phyloP scores from a whole-genome alignment of 129 eudicot species.

The Pulicaria dysenterica region DNA sequence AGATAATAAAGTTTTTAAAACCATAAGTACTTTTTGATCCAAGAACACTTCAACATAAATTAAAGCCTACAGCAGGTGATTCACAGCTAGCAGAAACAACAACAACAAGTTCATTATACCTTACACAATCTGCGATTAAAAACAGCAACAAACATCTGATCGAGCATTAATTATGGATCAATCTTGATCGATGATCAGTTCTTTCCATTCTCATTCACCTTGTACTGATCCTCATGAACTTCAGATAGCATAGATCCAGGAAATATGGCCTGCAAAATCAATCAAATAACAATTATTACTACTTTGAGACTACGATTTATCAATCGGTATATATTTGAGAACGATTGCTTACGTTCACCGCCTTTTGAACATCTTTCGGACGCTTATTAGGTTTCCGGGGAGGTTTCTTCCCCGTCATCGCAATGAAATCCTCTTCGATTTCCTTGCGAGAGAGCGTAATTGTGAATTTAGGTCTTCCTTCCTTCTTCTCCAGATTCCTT shows the following conservation, averaged over 20 bases:
- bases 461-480: slow-evolving; percentile 58
- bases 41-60: too few relatives aligned
- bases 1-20: neutral
- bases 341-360: slow-evolving; percentile 47
- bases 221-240: slow-evolving; percentile 64
- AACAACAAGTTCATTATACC: slow-evolving; percentile 24
- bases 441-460: slow-evolving; percentile 49
- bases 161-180: neutral
- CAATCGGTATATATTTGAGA: neutral
- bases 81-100: slow-evolving; percentile 15
- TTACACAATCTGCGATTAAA: neutral
- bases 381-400: slow-evolving; percentile 61
- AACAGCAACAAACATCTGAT: slow-evolving; percentile 1
- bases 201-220: slow-evolving; percentile 52
- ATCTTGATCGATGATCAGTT: slow-evolving; percentile 6
- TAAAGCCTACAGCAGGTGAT: slow-evolving; percentile 7
- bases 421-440: slow-evolving; percentile 74
- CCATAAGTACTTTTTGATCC: neutral
- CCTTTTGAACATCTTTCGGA: slow-evolving; percentile 47
- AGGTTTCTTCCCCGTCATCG: slow-evolving; percentile 47
- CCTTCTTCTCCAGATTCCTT: slow-evolving; percentile 42
- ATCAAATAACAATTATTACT: slow-evolving; percentile 19
- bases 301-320: neutral
- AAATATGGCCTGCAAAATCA: slow-evolving; percentile 49
- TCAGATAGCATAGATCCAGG: slow-evolving; percentile 65